Percentiles rank a stretch among this genome's conserved stretches.
These are phyloP conservation scores for Debaryomyces subglobosus DNA, from an alignment of 1,139 yeast species.

Conservation along the genomic window DNA sequence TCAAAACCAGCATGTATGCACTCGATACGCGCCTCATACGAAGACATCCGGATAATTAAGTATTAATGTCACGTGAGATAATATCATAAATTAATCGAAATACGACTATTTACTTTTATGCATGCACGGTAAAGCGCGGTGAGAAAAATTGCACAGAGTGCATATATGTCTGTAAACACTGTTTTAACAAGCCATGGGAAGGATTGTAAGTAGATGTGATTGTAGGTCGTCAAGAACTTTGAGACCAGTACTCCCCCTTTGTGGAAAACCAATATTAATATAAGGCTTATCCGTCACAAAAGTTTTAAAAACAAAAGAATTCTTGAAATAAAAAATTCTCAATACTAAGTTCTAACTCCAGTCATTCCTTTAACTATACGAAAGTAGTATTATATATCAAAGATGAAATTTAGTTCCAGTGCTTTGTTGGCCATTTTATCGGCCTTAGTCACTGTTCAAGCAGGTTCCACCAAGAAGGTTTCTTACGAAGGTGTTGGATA, in stretches of 20 bases:
- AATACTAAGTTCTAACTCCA: constrained; percentile 17
- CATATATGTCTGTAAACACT: constrained; percentile 3
- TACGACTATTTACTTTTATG: constrained; percentile 7
- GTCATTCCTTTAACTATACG: constrained; percentile 20
- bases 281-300: constrained; percentile 5
- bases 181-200: constrained; percentile 2
- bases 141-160: neutral
- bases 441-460: constrained; percentile 13
- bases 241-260: constrained; percentile 2
- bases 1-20: constrained; percentile 8
- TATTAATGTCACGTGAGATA: neutral
- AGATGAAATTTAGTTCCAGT: constrained; percentile 21
- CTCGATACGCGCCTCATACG: neutral
- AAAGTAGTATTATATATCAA: constrained; percentile 2
- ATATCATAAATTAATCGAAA: neutral
- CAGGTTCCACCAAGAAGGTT: constrained; percentile 49
- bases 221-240: neutral
- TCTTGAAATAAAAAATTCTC: neutral
- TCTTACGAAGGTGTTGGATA: constrained; percentile 70
- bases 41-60: neutral
- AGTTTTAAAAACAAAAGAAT: constrained; percentile 3
- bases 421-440: constrained; percentile 14
- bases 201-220: neutral
- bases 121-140: neutral
- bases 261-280: constrained; percentile 4